Conservation (phyloP, 192 early-diverging fungal species). For the Dissophora globulifera region DNA sequence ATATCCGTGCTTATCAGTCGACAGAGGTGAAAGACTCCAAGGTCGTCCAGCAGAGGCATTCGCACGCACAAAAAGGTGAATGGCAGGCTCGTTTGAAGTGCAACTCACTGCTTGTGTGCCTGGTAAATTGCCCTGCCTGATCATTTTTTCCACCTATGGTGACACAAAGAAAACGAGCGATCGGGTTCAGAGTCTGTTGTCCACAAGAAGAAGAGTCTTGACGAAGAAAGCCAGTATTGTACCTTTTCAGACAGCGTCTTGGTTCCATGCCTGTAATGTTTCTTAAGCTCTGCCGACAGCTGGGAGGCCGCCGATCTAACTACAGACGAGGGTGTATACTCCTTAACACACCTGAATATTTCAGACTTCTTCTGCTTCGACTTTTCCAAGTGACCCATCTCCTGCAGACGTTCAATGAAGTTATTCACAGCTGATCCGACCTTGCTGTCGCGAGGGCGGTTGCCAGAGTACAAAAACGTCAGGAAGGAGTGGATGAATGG, state of each 20-base stretch:
- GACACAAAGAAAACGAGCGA: background rate
- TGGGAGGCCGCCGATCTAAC: constrained; percentile 21
- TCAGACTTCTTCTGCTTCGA: background rate
- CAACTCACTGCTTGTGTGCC: constrained; percentile 3
- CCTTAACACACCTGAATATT: constrained; percentile 3
- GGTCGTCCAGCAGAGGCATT: background rate
- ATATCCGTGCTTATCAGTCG: too few species aligned
- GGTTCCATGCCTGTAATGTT: constrained; percentile 5
- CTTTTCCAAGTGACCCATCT: constrained; percentile 8
- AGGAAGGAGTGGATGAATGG: background rate
- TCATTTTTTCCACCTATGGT: constrained; percentile 13
- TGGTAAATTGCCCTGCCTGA: constrained; percentile 1
- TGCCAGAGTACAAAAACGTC: background rate
- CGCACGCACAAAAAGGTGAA: constrained; percentile 18
- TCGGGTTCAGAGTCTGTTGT: constrained; percentile 2
- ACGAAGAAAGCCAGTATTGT: too few species aligned
- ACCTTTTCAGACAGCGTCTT: background rate
- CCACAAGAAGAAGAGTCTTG: constrained; percentile 5
- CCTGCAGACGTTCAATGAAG: constrained; percentile 21
- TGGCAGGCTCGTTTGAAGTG: constrained; percentile 7
- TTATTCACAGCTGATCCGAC: constrained; percentile 7
- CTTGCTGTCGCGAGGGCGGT: background rate
- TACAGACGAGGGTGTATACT: constrained; percentile 6
- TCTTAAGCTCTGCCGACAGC: constrained; percentile 16
- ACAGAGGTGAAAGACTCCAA: too few species aligned